Percentiles rank a stretch among this genome's conserved stretches.
These are phyloP conservation scores for Betula pendula DNA, from an alignment of 306 rosid species.

Conservation along the genomic window DNA sequence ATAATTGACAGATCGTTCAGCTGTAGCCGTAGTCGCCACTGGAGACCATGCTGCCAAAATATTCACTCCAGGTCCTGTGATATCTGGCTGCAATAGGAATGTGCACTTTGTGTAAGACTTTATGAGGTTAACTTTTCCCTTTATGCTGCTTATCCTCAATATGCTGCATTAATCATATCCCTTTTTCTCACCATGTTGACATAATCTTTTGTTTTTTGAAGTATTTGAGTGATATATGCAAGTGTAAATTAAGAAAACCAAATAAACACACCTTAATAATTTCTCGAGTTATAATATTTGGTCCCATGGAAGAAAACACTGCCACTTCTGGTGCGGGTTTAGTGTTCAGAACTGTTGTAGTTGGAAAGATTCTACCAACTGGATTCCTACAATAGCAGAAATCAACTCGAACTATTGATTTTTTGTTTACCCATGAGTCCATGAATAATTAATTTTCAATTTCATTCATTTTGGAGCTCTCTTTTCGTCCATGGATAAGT, in stretches of 20 bases:
- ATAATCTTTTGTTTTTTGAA: slow-evolving; percentile 15
- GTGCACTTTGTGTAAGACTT: background rate
- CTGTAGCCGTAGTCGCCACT: slow-evolving; percentile 40
- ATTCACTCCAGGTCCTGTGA: slow-evolving; percentile 66
- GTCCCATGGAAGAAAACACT: slow-evolving; percentile 66
- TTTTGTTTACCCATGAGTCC: slow-evolving; percentile 5
- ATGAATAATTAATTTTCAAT: background rate
- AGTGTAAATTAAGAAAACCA: background rate
- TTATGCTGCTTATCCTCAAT: background rate
- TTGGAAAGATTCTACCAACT: slow-evolving; percentile 49
- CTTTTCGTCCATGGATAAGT: background rate
- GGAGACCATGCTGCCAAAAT: slow-evolving; percentile 83
- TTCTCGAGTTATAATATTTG: slow-evolving; percentile 61
- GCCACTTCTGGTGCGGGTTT: slow-evolving; percentile 71
- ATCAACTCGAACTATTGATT: background rate
- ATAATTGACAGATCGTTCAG: slow-evolving; percentile 43
- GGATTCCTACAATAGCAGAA: slow-evolving; percentile 50
- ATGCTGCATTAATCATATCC: background rate
- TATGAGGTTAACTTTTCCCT: background rate
- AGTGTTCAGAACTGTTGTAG: slow-evolving; percentile 39
- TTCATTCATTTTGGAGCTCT: background rate
- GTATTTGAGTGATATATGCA: background rate
- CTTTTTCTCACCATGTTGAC: background rate
- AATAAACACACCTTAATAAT: slow-evolving; percentile 56
- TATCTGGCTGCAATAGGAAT: slow-evolving; percentile 58